Percentiles rank a stretch among this genome's conserved stretches.
These are phyloP conservation scores for Fusarium sp. DNA, from an alignment of 2,329 filamentous ascomycete genomes.

Conservation along the genomic window DNA sequence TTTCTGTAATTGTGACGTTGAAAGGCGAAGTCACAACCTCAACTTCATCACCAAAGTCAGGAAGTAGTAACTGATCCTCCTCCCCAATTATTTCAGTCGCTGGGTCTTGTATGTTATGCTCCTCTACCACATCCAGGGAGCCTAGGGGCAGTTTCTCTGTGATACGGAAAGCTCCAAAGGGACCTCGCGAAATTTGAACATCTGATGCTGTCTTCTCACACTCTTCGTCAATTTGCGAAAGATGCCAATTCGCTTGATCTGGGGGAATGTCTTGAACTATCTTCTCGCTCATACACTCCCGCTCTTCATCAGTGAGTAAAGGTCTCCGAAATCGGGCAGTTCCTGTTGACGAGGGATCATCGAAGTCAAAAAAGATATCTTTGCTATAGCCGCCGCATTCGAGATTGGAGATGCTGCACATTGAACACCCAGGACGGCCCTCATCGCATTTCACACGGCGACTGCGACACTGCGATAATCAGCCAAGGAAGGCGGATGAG, in stretches of 20 bases:
- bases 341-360: conserved; percentile 1
- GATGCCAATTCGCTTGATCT: conserved; percentile 7
- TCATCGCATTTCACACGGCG: conserved; percentile 41
- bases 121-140: rapidly evolving
- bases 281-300: conserved; percentile 28
- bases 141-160: not conserved
- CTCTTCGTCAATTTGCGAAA: conserved; percentile 32
- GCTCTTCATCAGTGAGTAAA: conserved; percentile 22
- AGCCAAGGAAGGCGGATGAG: not conserved
- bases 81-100: rapidly evolving
- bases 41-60: not conserved
- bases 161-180: conserved; percentile 31
- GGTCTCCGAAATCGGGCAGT: conserved; percentile 26
- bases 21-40: not conserved
- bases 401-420: conserved; percentile 20
- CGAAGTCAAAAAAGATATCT: conserved; percentile 36
- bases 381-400: conserved; percentile 36
- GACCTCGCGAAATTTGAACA: conserved; percentile 30
- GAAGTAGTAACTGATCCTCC: rapidly evolving
- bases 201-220: conserved; percentile 15
- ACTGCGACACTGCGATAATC: conserved; percentile 24
- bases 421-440: conserved; percentile 23
- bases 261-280: conserved; percentile 19
- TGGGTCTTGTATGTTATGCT: rapidly evolving
- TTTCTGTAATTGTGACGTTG: not conserved